These are phyloP conservation scores for Nakazawaea ambrosiae DNA, from an alignment of 805 yeast species.

Conservation along the genomic window DNA sequence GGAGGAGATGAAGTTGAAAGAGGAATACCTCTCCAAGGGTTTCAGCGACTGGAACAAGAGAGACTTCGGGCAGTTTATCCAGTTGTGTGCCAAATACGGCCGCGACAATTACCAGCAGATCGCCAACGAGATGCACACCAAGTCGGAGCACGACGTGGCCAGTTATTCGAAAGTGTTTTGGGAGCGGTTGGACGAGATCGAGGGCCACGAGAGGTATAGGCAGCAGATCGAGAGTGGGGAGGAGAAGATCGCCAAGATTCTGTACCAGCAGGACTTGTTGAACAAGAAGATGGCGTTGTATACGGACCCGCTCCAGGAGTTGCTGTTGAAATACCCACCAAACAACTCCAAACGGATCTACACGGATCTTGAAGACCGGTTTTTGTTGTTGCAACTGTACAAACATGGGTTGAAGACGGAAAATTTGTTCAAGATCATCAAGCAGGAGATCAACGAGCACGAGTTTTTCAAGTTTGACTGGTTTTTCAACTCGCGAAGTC, in stretches of 20 bases:
- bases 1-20: conserved; percentile 52
- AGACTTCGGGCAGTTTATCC: conserved; percentile 67
- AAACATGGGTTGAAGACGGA: conserved; percentile 59
- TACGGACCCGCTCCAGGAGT: conserved; percentile 54
- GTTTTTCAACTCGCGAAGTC: conserved; percentile 63
- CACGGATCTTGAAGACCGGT: conserved; percentile 65
- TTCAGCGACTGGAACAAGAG: conserved; percentile 68
- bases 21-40: conserved; percentile 44
- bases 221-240: conserved; percentile 71
- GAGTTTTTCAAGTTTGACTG: conserved; percentile 66
- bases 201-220: conserved; percentile 65
- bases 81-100: conserved; percentile 63
- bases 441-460: conserved; percentile 53
- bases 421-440: conserved; percentile 54
- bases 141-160: conserved; percentile 52
- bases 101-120: conserved; percentile 43
- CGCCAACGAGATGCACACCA: conserved; percentile 47
- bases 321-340: conserved; percentile 71
- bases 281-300: conserved; percentile 44
- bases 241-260: conserved; percentile 49
- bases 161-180: conserved; percentile 57
- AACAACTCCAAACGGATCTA: conserved; percentile 73
- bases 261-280: conserved; percentile 49
- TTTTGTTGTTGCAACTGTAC: conserved; percentile 51
- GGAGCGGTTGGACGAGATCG: conserved; percentile 51